Percentiles rank a stretch among this genome's conserved stretches.
phyloP scores from a whole-genome alignment of 192 early-diverging fungal genomes.

The Chytriomyces sp. region DNA sequence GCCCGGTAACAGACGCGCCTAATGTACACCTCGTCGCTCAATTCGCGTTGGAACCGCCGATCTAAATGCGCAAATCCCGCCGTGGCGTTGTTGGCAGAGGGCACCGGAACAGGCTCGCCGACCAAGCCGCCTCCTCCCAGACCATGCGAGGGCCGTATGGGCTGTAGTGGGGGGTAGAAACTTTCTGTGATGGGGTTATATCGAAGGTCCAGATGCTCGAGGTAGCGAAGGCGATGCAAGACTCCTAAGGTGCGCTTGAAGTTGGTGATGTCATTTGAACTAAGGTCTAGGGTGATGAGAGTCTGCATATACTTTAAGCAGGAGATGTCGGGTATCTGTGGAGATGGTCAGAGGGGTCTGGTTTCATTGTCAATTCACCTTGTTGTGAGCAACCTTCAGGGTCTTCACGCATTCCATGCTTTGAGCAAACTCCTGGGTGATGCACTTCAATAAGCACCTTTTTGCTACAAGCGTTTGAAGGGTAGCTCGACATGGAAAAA shows the following conservation, averaged over 20 bases:
- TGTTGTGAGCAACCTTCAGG: constrained; percentile 4
- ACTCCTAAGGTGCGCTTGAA: constrained; percentile 5
- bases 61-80: neutral
- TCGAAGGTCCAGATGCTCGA: constrained; percentile 17
- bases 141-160: too few relatives aligned
- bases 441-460: neutral
- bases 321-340: neutral
- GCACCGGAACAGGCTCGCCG: too few relatives aligned
- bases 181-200: constrained; percentile 10
- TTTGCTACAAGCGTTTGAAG: constrained; percentile 9
- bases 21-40: constrained; percentile 1
- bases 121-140: too few relatives aligned
- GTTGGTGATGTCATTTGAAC: neutral
- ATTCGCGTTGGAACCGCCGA: neutral
- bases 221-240: neutral
- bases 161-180: too few relatives aligned
- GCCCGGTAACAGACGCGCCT: constrained; percentile 12
- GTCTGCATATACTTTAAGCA: neutral
- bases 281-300: constrained; percentile 6
- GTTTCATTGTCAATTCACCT: neutral
- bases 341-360: neutral
- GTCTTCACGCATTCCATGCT: neutral
- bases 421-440: neutral
- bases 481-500: neutral
- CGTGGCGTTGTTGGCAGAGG: too few relatives aligned